Evolutionary conservation across 2,329 filamentous ascomycete species (phyloP).

Genomic region (Thielaviopsis punctulata): DNA sequence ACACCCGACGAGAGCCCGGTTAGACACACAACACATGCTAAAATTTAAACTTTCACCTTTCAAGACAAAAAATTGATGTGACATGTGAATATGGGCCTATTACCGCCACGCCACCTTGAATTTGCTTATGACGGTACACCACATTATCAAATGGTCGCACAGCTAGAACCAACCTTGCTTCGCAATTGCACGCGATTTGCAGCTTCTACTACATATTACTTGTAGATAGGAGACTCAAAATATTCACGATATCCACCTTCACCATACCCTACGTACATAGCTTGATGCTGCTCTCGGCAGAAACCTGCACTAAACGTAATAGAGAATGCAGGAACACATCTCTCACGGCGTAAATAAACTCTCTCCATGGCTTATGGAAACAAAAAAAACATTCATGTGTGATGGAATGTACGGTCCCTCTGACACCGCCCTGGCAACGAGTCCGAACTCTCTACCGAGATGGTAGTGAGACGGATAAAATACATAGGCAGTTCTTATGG

Average conservation of each 20-base stretch:
- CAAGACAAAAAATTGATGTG: neutral
- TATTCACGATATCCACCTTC: neutral
- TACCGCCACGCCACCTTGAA: neutral
- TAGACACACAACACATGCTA: neutral
- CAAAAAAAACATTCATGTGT: neutral
- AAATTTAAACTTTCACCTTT: neutral
- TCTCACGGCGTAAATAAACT: neutral
- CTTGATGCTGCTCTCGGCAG: no score
- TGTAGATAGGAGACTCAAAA: neutral
- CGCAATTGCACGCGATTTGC: no score
- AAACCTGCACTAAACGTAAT: no score
- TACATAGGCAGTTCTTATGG: constrained; percentile 41
- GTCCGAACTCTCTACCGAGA: constrained; percentile 17
- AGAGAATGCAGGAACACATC: neutral
- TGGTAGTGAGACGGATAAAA: constrained; percentile 17
- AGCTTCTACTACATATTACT: no score
- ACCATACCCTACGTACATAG: neutral
- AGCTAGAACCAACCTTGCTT: neutral
- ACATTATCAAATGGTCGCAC: neutral
- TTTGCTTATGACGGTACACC: neutral
- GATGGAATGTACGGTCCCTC: constrained; percentile 23
- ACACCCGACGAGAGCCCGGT: neutral
- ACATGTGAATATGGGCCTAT: neutral
- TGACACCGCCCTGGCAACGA: constrained; percentile 22
- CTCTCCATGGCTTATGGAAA: neutral